Percentiles rank a stretch among this genome's conserved stretches.
phyloP scores from a whole-genome alignment of 495 filamentous ascomycete genomes.

The Lasiosphaeris hirsuta region DNA sequence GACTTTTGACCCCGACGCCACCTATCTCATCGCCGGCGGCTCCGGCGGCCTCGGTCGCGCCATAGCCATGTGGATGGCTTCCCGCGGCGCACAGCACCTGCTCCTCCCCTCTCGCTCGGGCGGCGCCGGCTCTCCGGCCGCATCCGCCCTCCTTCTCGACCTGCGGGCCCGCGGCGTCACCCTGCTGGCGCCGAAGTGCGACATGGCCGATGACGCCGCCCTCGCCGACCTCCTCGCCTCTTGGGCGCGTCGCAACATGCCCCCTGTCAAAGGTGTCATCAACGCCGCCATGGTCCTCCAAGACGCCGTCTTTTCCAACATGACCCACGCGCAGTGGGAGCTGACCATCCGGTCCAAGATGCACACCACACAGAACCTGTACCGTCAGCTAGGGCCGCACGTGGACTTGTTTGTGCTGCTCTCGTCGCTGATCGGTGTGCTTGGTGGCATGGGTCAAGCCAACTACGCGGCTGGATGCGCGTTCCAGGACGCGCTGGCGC shows the following conservation, averaged over 20 bases:
- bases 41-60: constrained; percentile 56
- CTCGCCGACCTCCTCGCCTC: constrained; percentile 19
- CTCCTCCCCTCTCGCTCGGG: constrained; percentile 53
- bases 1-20: constrained; percentile 32
- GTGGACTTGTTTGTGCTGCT: constrained; percentile 9
- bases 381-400: background rate
- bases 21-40: constrained; percentile 56
- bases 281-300: constrained; percentile 32
- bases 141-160: constrained; percentile 20
- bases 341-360: constrained; percentile 37
- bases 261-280: constrained; percentile 52
- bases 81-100: constrained; percentile 49
- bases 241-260: constrained; percentile 30
- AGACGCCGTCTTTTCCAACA: constrained; percentile 48
- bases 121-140: constrained; percentile 10
- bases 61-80: constrained; percentile 49
- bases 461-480: constrained; percentile 58
- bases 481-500: constrained; percentile 49
- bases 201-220: constrained; percentile 30
- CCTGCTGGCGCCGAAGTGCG: constrained; percentile 33
- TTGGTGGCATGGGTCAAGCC: constrained; percentile 9
- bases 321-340: constrained; percentile 42
- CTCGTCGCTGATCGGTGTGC: background rate
- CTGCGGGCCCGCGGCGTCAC: constrained; percentile 24
- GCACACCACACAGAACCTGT: background rate